These are phyloP conservation scores for Hygrophila difformis DNA, from an alignment of 257 asterid genomes.

Conservation along the genomic window DNA sequence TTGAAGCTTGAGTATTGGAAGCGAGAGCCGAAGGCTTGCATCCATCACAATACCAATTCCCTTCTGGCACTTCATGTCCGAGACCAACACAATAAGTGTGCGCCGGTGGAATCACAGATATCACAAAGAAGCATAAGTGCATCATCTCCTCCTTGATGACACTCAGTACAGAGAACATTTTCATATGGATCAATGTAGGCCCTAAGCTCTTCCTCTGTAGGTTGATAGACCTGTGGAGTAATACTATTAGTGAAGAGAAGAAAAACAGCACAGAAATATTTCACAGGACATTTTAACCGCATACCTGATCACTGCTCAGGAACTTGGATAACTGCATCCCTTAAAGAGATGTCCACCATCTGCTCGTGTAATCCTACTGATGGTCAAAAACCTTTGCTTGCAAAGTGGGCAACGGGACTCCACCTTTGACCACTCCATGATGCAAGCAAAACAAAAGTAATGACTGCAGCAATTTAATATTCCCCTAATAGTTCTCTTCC, in stretches of 20 bases:
- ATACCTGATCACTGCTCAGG: constrained; percentile 94
- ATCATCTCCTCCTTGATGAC: constrained; percentile 80
- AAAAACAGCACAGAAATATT: too few species aligned
- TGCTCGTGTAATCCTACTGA: constrained; percentile 48
- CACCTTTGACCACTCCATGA: constrained; percentile 94
- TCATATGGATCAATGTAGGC: constrained; percentile 74
- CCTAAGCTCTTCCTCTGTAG: constrained; percentile 90
- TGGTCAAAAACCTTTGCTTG: constrained; percentile 74
- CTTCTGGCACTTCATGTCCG: constrained; percentile 88
- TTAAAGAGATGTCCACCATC: constrained; percentile 40
- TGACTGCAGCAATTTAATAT: constrained; percentile 75
- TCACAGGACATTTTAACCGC: not conserved
- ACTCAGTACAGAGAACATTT: constrained; percentile 64
- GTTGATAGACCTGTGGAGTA: constrained; percentile 94
- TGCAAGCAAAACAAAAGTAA: constrained; percentile 87
- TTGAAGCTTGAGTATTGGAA: constrained; percentile 30
- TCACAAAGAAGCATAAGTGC: constrained; percentile 85
- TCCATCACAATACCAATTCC: constrained; percentile 91
- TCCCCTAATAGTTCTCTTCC: constrained; percentile 64
- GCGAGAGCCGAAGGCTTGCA: constrained; percentile 72
- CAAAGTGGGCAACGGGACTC: constrained; percentile 91
- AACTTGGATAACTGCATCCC: constrained; percentile 47
- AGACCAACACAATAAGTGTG: constrained; percentile 88
- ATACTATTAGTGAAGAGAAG: too few species aligned
- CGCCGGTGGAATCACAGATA: constrained; percentile 82